Conservation (phyloP, 495 filamentous ascomycete species). For the Xylaria acuta region DNA sequence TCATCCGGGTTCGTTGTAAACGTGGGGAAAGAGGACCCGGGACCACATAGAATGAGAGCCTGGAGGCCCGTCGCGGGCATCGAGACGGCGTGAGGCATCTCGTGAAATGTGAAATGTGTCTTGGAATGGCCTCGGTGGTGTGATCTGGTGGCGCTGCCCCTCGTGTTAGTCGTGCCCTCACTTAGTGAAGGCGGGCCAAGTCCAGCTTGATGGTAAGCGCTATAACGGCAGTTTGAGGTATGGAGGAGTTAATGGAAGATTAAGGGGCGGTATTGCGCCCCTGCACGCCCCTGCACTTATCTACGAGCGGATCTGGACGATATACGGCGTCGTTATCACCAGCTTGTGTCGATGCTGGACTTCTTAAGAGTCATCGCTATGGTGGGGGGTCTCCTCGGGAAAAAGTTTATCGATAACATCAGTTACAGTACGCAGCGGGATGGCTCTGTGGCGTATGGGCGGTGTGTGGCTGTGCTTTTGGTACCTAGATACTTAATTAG, state of each 20-base stretch:
- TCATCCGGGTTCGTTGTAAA: constrained; percentile 91
- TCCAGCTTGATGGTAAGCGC: neutral
- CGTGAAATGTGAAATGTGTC: constrained; percentile 17
- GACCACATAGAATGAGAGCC: constrained; percentile 90
- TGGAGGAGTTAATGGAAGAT: neutral
- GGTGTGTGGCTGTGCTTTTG: neutral
- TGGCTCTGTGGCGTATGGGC: constrained; percentile 10
- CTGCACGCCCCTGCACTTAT: neutral
- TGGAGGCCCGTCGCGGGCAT: constrained; percentile 84
- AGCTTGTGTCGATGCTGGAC: neutral
- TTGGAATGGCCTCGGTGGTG: neutral
- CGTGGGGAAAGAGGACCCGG: constrained; percentile 87
- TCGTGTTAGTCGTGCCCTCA: neutral
- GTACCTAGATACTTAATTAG: neutral
- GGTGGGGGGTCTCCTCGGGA: neutral
- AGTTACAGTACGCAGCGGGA: neutral
- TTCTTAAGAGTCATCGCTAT: constrained; percentile 3
- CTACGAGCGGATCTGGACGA: neutral
- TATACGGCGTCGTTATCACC: neutral
- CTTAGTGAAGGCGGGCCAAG: too few species aligned
- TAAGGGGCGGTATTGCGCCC: neutral
- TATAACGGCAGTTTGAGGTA: neutral
- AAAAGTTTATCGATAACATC: constrained; percentile 22
- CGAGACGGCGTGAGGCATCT: constrained; percentile 72
- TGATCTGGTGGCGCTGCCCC: neutral